Percentiles rank a stretch among this genome's conserved stretches.
Evolutionary conservation across 2,329 filamentous ascomycete genomes (phyloP).

Genomic region (Rosellinia necatrix): DNA sequence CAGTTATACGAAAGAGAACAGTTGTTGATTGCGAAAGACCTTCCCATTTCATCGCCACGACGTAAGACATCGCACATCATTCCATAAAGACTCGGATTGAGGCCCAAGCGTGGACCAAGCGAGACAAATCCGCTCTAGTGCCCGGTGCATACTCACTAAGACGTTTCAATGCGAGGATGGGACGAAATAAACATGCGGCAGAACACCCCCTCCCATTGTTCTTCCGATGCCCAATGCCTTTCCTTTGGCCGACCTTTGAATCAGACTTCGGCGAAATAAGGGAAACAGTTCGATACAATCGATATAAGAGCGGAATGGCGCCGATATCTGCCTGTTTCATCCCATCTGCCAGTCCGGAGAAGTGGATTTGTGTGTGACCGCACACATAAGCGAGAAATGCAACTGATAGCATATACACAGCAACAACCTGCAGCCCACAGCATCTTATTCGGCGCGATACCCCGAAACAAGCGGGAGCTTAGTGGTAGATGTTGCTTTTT

Average conservation of each 20-base stretch:
- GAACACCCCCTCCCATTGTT: background rate
- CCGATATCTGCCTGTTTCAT: conserved; percentile 4
- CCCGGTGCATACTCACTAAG: background rate
- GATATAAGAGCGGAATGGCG: background rate
- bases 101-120: background rate
- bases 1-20: conserved; percentile 1
- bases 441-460: conserved; percentile 7
- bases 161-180: conserved; percentile 2
- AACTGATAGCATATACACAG: conserved; percentile 9
- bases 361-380: conserved; percentile 16
- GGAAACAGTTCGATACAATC: background rate
- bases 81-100: background rate
- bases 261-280: background rate
- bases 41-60: conserved; percentile 17
- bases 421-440: conserved; percentile 5
- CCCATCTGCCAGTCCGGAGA: background rate
- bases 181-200: background rate
- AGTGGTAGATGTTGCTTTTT: conserved; percentile 1
- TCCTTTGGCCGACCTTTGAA: background rate
- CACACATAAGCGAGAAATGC: conserved; percentile 17
- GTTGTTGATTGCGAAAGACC: conserved; percentile 13
- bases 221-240: background rate
- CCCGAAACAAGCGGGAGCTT: conserved; percentile 7
- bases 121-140: conserved; percentile 6
- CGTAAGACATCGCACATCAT: conserved; percentile 12